Percentiles rank a stretch among this genome's conserved stretches.
These are phyloP conservation scores for Microdochium trichocladiopsis DNA, from an alignment of 2,329 filamentous ascomycete genomes.

Conservation along the genomic window DNA sequence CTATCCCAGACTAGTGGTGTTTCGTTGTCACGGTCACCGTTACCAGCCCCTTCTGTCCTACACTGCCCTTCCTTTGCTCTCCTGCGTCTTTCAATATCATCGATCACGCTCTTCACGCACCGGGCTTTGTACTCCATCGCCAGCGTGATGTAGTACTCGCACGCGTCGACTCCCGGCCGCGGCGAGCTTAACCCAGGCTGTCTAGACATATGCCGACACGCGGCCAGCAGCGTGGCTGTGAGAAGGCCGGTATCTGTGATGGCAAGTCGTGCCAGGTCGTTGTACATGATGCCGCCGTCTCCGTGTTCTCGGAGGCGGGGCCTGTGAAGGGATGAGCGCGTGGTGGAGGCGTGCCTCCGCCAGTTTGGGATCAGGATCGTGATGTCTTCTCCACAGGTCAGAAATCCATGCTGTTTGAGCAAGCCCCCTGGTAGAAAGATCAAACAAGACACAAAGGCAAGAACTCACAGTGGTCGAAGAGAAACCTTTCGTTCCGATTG, in stretches of 20 bases:
- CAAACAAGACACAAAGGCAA: not conserved
- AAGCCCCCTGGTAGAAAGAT: no score
- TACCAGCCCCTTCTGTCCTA: no score
- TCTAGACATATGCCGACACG: not conserved
- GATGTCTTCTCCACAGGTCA: not conserved
- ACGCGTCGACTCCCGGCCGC: not conserved
- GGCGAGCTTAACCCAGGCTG: not conserved
- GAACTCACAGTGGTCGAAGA: not conserved
- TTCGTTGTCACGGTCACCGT: no score
- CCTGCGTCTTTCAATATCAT: not conserved
- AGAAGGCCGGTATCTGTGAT: not conserved
- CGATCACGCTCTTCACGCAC: not conserved
- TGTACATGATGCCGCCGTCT: not conserved
- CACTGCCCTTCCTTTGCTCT: no score
- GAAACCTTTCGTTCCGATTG: not conserved
- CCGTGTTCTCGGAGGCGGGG: no score
- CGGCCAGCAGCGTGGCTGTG: not conserved
- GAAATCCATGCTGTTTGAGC: no score
- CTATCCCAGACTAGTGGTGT: no score
- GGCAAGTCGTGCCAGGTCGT: not conserved
- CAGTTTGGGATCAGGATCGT: not conserved
- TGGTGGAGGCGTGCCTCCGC: not conserved
- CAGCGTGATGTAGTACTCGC: not conserved
- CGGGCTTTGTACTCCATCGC: not conserved
- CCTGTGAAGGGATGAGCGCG: not conserved